Percentiles rank a stretch among this genome's conserved stretches.
Conservation (phyloP, 805 yeast genomes). For the Candida lessepsii region DNA sequence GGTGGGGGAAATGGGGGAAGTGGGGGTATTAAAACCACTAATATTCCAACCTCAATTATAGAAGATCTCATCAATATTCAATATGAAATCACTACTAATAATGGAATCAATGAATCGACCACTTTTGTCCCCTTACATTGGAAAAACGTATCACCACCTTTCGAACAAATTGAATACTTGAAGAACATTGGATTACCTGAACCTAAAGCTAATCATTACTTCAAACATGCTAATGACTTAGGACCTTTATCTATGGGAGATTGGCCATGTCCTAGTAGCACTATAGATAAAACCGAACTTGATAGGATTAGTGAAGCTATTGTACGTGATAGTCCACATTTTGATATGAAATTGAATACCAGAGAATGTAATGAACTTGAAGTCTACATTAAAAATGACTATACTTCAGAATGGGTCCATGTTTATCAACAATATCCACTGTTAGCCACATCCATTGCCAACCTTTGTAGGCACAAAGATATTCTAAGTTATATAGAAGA, state of each 20-base stretch:
- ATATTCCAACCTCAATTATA: conserved; percentile 37
- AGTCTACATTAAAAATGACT: background rate
- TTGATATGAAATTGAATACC: background rate
- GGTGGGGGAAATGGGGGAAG: background rate
- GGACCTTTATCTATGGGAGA: conserved; percentile 12
- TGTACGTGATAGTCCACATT: conserved; percentile 5
- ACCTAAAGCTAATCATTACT: conserved; percentile 27
- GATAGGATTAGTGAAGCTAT: conserved; percentile 6
- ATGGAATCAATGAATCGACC: conserved; percentile 2
- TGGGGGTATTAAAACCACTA: too few species aligned
- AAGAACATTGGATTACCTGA: conserved; percentile 23
- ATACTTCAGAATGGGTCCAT: conserved; percentile 8
- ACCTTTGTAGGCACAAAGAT: conserved; percentile 1
- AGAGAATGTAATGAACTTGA: conserved; percentile 2
- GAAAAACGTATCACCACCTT: conserved; percentile 41
- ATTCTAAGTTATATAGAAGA: background rate
- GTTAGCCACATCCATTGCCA: conserved; percentile 8
- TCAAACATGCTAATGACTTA: conserved; percentile 21
- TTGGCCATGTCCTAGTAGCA: conserved; percentile 16
- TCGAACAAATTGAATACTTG: conserved; percentile 27
- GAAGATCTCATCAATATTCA: conserved; percentile 47
- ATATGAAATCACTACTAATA: conserved; percentile 38
- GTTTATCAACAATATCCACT: conserved; percentile 8
- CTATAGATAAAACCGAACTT: conserved; percentile 10
- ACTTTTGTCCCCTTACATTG: conserved; percentile 32